A percentile compares a stretch with the other conserved stretches of the same genome.
Evolutionary conservation across 2,329 filamentous ascomycete species (phyloP).

Genomic region (Aspergillus ustus): DNA sequence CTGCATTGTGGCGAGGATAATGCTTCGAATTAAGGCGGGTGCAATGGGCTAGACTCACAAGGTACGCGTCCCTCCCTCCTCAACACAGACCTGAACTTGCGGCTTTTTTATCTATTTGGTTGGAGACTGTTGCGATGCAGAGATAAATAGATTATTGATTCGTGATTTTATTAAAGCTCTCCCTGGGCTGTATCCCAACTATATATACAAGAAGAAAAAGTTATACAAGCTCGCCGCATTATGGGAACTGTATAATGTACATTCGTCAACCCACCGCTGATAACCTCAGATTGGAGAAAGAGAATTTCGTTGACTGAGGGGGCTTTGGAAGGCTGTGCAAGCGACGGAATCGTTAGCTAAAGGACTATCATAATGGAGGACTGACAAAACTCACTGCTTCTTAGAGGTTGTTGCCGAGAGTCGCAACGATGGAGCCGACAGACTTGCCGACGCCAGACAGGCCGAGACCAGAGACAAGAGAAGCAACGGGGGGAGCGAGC

Average conservation of each 20-base stretch:
- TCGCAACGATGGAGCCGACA: constrained; percentile 29
- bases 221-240: constrained; percentile 7
- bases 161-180: constrained; percentile 11
- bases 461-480: constrained; percentile 21
- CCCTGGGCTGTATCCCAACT: constrained; percentile 8
- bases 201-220: constrained; percentile 6
- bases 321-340: neutral
- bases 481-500: constrained; percentile 29
- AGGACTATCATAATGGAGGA: neutral
- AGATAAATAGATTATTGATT: neutral
- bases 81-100: no score
- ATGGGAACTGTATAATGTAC: constrained; percentile 13
- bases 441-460: constrained; percentile 19
- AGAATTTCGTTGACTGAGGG: neutral
- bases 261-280: constrained; percentile 8
- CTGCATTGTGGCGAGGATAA: constrained; percentile 9
- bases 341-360: neutral
- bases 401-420: constrained; percentile 33
- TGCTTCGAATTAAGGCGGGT: constrained; percentile 3
- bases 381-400: constrained; percentile 9
- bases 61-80: neutral
- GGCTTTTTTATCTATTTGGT: no score
- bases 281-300: neutral
- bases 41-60: neutral
- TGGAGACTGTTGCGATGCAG: neutral